Base-by-base conservation (phyloP, 768 basidiomycete genomes). In the Porpolomopsis calyptriformis region DNA sequence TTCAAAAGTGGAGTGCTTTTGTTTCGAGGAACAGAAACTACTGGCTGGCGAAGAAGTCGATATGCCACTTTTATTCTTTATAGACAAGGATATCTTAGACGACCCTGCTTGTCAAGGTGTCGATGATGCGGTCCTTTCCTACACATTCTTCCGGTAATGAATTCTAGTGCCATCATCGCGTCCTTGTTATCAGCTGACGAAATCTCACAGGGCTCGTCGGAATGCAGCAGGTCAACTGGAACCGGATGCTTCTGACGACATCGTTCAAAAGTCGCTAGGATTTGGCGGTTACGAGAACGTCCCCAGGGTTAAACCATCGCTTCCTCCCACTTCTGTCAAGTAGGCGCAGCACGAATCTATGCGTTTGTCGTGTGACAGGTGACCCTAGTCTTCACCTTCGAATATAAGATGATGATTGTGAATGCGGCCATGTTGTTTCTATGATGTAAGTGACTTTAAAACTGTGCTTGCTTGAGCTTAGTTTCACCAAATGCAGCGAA, bases 1-100 rank as follows among this genome's bases (percentile, higher is more conserved):
- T 59, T 91, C 93, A 42, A 99, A 99, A 68, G 91, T 99, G 10
- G 96, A 99, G 63, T 99, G 96, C 54, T 99, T 99, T 70, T 99
- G 96, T 64, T 99, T 99, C 54, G 96, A 99, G 62, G 96, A 99
- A 60, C 96, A 99, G 64, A 86, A 82, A 55, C 77, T 99, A 8
- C 70, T 96, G 20, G 92, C 93, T 0, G 83, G 85, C 23, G 96
- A 99, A 66, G 92, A 97, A 64, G 86, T 99, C 26, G 96, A 99
- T 64, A 89, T 99, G 77, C 96, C 96, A 2, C 73, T 99, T 16
- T 76, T 99, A 46, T 99, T 99, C 69, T 99, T 99, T 71, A 94
- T 99, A 54, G 96, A 99, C 70, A 87, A 90, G 53, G 96, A 98
- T 60, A 82, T 96, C 45, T 70, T 93, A 29, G 93, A 99, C 36